Base-by-base conservation (phyloP, 768 basidiomycete genomes). In the Suillus fuscotomentosus region DNA sequence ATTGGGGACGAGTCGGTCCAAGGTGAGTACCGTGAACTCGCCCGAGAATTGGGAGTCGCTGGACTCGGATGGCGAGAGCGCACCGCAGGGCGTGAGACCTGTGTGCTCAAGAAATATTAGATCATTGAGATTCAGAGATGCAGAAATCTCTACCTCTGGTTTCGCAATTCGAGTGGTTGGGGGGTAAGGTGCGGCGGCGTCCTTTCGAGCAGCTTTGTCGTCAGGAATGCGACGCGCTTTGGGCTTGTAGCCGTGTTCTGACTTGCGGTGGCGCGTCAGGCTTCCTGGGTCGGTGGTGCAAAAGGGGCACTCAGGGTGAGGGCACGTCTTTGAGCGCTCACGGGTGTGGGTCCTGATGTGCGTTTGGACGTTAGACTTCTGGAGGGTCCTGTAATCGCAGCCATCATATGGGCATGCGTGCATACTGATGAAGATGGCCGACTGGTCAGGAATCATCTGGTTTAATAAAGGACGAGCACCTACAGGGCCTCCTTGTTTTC, bases 271-370 rank as follows among this genome's bases (percentile, higher is more conserved):
- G 14, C 69, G 60, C 14, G 68, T 72, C 31, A 74, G 63, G 1
- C 69, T 68, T 8, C 67, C 71, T 3, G 73, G 72, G 48, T 75
- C 72, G 1, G 63, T 55, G 0, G 65, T 60, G 0, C 47, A 7
- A 24, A 66, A 75, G 0, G 22, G 9, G 24, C 75, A 75, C 0
- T 60, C 70, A 3, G 43, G 38, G 4, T 47, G 39, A 4, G 68
- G 70, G 51, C 74, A 75, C 50, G 51, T 60, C 9, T 69, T 24
- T 0, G 69, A 68, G 8, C 65, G 63, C 22, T 48, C 24, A 10
- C 63, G n/a, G 1, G 66, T 55, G 31, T 78, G 77, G 3, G 60
- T 70, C 9, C 72, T 73, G 17, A 70, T 17, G 31, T 78, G 77
- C 0, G 70, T 73, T 0, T 45, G n/a, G 1, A 78, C 22, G 38